Evolutionary conservation across 2,329 filamentous ascomycete species (phyloP), one percentile per base, ranked within the genome.

Genomic region (Byssothecium circinans): DNA sequence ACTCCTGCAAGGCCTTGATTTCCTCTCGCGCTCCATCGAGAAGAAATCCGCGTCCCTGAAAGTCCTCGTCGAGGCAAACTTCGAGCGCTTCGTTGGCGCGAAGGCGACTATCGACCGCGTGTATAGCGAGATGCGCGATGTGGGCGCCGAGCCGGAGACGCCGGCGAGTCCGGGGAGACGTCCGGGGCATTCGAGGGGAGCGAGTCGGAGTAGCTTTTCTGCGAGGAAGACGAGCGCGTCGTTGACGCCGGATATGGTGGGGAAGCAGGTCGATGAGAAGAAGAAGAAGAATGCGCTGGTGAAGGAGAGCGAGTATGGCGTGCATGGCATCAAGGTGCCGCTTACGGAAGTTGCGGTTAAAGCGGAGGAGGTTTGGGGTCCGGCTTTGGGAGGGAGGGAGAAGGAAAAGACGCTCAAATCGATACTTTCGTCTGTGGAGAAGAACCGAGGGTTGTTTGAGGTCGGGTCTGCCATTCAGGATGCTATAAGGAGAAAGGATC

Each of bases 21-120:
- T 88, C 49, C 82, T 99, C 17, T 94, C 91, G 15, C 83, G 83
- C 52, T 96, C 92, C 1, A 99, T 99, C 63, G 94, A 97, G 64
- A 89, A 97, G 73, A 99, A 99, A 72, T 96, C 92, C 0, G 94
- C 92, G 0, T 96, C 91, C 3, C 81, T 99, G 52, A 99, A 99
- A 69, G 88, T 95, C 10, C 81, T 99, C 15, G 94, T 99, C 19
- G 94, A 99, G 71, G 92, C 89, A 55, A 99, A 99, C 70, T 99
- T 99, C 67, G 95, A 99, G 73, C 87, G 92, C 57, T 99, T 99
- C 75, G 94, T 99, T 46, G 87, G 90, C 54, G 94, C 94, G 35
- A 99, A 99, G 72, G 89, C 92, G 15, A 97, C 92, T 7, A 97
- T 99, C 63, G 94, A 99, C 74, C 95, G 95, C 73, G 94, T 99